Percentiles rank a stretch among this genome's conserved stretches.
These are phyloP conservation scores for Rhodotorula mucilaginosa DNA, from an alignment of 1,284 basidiomycete species.

Conservation along the genomic window DNA sequence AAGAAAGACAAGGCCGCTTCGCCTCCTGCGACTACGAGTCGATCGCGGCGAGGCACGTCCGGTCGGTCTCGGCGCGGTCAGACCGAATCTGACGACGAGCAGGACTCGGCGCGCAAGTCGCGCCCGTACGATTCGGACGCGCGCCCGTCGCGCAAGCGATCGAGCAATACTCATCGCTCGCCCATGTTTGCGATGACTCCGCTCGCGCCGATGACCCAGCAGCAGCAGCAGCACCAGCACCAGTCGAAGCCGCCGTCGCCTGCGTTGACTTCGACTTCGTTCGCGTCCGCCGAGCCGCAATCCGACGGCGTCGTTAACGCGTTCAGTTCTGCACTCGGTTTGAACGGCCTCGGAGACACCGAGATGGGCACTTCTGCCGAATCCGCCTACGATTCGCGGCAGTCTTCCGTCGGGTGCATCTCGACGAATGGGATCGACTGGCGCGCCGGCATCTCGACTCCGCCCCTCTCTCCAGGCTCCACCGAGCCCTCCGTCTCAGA, in stretches of 20 bases:
- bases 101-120: constrained; percentile 13
- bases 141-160: constrained; percentile 29
- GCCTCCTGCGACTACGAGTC: not conserved
- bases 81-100: constrained; percentile 29
- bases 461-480: constrained; percentile 35
- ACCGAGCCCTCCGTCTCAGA: constrained; percentile 23
- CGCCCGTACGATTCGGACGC: constrained; percentile 47
- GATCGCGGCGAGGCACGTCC: not conserved
- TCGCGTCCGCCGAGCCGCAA: not conserved
- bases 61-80: constrained; percentile 7
- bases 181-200: constrained; percentile 45
- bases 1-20: constrained; percentile 25
- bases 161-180: constrained; percentile 25
- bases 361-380: not conserved
- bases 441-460: constrained; percentile 27
- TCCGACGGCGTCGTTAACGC: not conserved
- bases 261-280: not conserved
- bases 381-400: not conserved
- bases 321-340: constrained; percentile 14
- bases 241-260: not conserved
- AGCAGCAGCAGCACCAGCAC: not conserved
- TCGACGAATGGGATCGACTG: constrained; percentile 16
- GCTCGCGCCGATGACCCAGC: constrained; percentile 9
- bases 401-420: not conserved
- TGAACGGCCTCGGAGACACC: constrained; percentile 16